A percentile compares a stretch with the other conserved stretches of the same genome.
phyloP scores from a whole-genome alignment of 495 filamentous ascomycete species.

The Talaromyces borbonicus region DNA sequence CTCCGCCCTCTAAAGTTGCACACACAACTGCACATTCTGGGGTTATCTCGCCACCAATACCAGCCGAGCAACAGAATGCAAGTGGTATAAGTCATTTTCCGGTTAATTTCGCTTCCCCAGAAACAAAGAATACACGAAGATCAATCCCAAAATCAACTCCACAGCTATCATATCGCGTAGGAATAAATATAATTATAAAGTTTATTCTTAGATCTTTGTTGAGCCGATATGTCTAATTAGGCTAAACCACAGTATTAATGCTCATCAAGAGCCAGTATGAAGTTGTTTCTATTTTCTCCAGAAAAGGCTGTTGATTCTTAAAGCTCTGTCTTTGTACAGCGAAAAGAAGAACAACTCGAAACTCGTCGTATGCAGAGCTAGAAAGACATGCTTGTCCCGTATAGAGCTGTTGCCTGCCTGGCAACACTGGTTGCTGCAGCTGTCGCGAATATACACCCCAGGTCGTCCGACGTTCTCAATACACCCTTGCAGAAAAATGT shows the following conservation, averaged over 20 bases:
- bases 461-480: conserved; percentile 27
- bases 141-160: background rate
- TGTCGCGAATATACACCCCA: conserved; percentile 20
- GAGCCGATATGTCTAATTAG: background rate
- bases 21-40: background rate
- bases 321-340: background rate
- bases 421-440: conserved; percentile 28
- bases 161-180: background rate
- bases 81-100: background rate
- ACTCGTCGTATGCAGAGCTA: background rate
- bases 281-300: background rate
- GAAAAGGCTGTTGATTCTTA: background rate
- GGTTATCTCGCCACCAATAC: background rate
- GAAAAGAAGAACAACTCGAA: background rate
- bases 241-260: background rate
- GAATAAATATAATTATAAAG: background rate
- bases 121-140: background rate
- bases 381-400: background rate
- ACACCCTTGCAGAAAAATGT: conserved; percentile 30
- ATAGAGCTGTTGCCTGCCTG: conserved; percentile 19
- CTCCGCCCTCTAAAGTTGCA: background rate
- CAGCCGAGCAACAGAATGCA: background rate
- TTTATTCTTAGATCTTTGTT: background rate
- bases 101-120: background rate
- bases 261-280: background rate